Conservation (phyloP, 495 filamentous ascomycete genomes). For the Evansstolkia leycettana region DNA sequence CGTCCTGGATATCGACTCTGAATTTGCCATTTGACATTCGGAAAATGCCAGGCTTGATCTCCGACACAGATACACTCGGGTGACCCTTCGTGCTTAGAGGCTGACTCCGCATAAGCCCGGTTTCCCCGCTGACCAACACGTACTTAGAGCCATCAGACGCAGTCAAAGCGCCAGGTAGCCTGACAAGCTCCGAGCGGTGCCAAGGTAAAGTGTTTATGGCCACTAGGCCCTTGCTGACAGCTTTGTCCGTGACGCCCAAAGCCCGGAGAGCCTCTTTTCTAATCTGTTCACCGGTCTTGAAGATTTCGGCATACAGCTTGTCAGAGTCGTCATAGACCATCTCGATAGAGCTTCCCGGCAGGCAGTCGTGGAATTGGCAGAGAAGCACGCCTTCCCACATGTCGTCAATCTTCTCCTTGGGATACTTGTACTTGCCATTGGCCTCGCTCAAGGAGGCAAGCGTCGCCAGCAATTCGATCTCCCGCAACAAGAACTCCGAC, state of each 20-base stretch:
- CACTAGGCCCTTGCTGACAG: constrained; percentile 22
- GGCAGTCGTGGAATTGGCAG: constrained; percentile 94
- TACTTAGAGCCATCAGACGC: constrained; percentile 28
- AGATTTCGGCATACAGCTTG: constrained; percentile 73
- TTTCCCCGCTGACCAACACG: constrained; percentile 30
- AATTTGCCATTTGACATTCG: constrained; percentile 66
- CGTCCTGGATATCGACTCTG: constrained; percentile 55
- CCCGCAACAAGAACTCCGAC: constrained; percentile 70
- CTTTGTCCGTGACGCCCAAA: constrained; percentile 42
- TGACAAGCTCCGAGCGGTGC: constrained; percentile 60
- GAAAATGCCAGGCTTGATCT: constrained; percentile 59
- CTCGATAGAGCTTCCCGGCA: constrained; percentile 90
- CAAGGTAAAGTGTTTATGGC: constrained; percentile 79
- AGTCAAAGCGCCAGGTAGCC: constrained; percentile 31
- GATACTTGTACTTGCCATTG: constrained; percentile 61
- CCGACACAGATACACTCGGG: constrained; percentile 45
- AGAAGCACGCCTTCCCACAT: constrained; percentile 86
- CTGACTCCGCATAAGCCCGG: constrained; percentile 37
- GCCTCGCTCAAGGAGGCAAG: constrained; percentile 58
- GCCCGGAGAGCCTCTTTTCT: constrained; percentile 54
- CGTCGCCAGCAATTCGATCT: constrained; percentile 82
- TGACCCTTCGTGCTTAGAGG: constrained; percentile 28
- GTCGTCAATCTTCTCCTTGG: constrained; percentile 77
- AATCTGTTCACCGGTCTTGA: constrained; percentile 59
- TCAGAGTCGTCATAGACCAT: constrained; percentile 96